Evolutionary conservation across 805 yeast species (phyloP).

Genomic region (Wickerhamiella parazyma): DNA sequence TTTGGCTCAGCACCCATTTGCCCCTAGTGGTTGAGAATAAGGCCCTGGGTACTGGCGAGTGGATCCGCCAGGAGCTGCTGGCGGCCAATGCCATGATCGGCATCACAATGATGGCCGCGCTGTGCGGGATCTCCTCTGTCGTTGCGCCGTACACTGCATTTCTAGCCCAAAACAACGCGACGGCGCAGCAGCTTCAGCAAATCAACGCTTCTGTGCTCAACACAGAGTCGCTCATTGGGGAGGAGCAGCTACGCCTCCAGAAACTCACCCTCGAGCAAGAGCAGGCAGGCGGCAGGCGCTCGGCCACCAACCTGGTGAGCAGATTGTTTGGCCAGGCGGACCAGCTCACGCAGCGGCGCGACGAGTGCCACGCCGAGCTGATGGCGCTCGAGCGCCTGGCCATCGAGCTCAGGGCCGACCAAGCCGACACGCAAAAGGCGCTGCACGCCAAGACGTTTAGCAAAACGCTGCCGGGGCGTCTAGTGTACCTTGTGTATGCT

Average conservation of each 20-base stretch:
- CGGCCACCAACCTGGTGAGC: constrained; percentile 21
- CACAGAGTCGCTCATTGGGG: constrained; percentile 22
- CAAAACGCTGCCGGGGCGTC: constrained; percentile 24
- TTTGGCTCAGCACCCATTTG: constrained; percentile 23
- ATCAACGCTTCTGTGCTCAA: constrained; percentile 21
- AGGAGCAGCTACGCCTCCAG: constrained; percentile 20
- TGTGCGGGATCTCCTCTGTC: constrained; percentile 31
- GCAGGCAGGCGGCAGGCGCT: constrained; percentile 13
- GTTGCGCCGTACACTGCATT: constrained; percentile 30
- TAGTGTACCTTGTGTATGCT: constrained; percentile 20
- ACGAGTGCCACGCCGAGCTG: constrained; percentile 20
- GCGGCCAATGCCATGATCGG: constrained; percentile 30
- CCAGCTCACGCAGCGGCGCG: constrained; percentile 18
- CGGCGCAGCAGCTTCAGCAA: constrained; percentile 23
- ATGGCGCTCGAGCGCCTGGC: constrained; percentile 25
- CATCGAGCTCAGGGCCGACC: constrained; percentile 24
- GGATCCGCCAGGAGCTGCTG: constrained; percentile 21
- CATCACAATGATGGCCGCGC: constrained; percentile 29
- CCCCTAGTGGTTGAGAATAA: constrained; percentile 17
- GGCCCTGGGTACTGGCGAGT: constrained; percentile 8
- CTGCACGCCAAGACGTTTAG: constrained; percentile 19
- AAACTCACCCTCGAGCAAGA: constrained; percentile 20
- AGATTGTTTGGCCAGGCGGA: constrained; percentile 16
- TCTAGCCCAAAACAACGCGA: constrained; percentile 18
- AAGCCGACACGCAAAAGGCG: constrained; percentile 18